phyloP scores from a whole-genome alignment of 768 basidiomycete species.

The Suillus sp. region DNA sequence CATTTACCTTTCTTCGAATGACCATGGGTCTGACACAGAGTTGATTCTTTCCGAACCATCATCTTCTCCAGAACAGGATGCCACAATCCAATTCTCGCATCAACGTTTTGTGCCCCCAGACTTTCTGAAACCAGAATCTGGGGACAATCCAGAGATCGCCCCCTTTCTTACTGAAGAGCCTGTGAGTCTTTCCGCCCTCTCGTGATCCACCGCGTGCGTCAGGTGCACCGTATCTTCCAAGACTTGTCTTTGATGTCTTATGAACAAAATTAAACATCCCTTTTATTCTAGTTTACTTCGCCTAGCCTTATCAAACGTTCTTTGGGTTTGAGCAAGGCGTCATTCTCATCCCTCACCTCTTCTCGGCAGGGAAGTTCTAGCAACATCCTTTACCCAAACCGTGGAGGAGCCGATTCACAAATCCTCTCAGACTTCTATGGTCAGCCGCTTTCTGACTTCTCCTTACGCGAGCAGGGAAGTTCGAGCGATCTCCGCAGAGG shows the following conservation, averaged over 20 bases:
- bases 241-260: not conserved
- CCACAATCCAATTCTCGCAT: constrained; percentile 6
- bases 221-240: not conserved
- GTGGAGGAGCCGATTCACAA: constrained; percentile 32
- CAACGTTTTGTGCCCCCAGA: constrained; percentile 5
- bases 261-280: constrained; percentile 7
- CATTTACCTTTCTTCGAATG: not conserved
- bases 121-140: not conserved
- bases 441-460: constrained; percentile 37
- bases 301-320: constrained; percentile 23
- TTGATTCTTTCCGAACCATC: constrained; percentile 4
- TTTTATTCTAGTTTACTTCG: constrained; percentile 7
- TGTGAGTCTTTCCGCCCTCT: constrained; percentile 11
- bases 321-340: constrained; percentile 33
- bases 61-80: constrained; percentile 5
- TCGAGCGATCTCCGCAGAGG: constrained; percentile 46
- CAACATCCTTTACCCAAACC: constrained; percentile 29
- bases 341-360: constrained; percentile 40
- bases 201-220: constrained; percentile 3
- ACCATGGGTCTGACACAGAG: not conserved
- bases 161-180: constrained; percentile 15
- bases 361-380: constrained; percentile 36
- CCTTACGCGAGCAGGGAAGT: constrained; percentile 41
- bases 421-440: constrained; percentile 30
- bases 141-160: constrained; percentile 9